phyloP scores from a whole-genome alignment of 192 early-diverging fungal species.

The Linderina pennispora region DNA sequence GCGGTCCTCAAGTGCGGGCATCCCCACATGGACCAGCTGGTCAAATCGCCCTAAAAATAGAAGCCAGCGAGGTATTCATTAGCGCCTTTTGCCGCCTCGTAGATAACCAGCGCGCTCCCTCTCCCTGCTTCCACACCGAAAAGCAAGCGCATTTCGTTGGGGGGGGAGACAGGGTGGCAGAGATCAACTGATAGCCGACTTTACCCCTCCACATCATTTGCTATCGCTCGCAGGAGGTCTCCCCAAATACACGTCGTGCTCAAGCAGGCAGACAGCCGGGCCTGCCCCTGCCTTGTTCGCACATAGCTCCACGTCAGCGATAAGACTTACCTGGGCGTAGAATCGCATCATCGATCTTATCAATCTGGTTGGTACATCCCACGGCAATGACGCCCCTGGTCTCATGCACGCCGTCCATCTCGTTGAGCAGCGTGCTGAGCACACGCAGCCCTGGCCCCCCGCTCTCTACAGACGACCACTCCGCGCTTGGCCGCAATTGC shows the following conservation, averaged over 20 bases:
- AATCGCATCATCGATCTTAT: constrained; percentile 82
- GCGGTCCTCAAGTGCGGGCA: constrained; percentile 56
- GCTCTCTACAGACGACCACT: constrained; percentile 46
- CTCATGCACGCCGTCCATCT: constrained; percentile 95
- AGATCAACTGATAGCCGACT: too few species aligned
- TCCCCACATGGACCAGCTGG: constrained; percentile 66
- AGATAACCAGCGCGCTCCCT: background rate
- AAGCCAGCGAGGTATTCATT: too few species aligned
- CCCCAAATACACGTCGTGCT: too few species aligned
- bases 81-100: too few species aligned
- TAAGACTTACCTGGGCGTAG: constrained; percentile 64
- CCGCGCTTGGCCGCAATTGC: constrained; percentile 77
- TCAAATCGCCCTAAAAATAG: constrained; percentile 72
- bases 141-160: too few species aligned
- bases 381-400: constrained; percentile 80
- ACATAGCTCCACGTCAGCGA: background rate
- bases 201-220: too few species aligned
- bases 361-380: constrained; percentile 86
- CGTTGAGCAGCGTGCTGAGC: constrained; percentile 90
- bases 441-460: constrained; percentile 87
- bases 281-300: too few species aligned
- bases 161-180: too few species aligned
- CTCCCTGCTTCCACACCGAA: too few species aligned
- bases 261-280: too few species aligned
- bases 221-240: too few species aligned